phyloP scores from a whole-genome alignment of 805 yeast genomes.

The Grigorovia yakushimaensis region DNA sequence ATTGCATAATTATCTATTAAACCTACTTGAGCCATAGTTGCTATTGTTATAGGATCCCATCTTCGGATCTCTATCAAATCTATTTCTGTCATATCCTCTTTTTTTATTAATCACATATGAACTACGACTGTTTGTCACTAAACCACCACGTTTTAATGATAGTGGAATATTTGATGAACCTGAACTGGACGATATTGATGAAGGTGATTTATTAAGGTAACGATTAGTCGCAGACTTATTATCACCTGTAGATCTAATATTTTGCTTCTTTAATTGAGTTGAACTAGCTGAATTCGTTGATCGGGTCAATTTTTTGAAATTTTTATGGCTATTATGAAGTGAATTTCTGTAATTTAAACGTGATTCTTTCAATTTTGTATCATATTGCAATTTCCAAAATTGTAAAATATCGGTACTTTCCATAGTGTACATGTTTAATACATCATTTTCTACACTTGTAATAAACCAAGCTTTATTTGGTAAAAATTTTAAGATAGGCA shows the following conservation, averaged over 20 bases:
- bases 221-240: background rate
- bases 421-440: constrained; percentile 6
- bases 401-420: constrained; percentile 6
- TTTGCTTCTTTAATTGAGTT: background rate
- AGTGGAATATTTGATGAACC: background rate
- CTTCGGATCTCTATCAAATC: constrained; percentile 4
- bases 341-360: background rate
- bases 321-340: background rate
- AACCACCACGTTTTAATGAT: background rate
- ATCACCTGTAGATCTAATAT: background rate
- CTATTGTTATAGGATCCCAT: background rate
- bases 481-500: constrained; percentile 10
- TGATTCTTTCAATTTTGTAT: background rate
- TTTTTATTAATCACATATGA: background rate
- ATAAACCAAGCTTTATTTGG: constrained; percentile 21
- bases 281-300: background rate
- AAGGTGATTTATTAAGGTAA: background rate
- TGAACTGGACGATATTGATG: background rate
- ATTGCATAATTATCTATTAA: constrained; percentile 10
- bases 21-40: constrained; percentile 6
- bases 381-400: constrained; percentile 9
- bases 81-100: background rate
- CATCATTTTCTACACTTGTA: constrained; percentile 14
- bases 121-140: background rate
- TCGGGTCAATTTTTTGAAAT: background rate